phyloP scores from a whole-genome alignment of 2,329 filamentous ascomycete genomes.

The Hymenoscyphus salicellus region DNA sequence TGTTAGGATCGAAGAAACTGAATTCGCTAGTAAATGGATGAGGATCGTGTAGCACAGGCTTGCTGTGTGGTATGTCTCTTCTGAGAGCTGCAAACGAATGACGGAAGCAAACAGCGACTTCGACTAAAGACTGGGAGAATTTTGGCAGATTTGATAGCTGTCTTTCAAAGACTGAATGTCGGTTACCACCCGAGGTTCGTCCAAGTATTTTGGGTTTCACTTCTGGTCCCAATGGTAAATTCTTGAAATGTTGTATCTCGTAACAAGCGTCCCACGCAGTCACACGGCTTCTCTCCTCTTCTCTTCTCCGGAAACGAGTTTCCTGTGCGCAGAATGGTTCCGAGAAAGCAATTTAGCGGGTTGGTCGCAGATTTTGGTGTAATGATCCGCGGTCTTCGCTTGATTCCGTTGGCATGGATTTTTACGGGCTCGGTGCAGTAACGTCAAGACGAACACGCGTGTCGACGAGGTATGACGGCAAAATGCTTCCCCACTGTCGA shows the following conservation, averaged over 20 bases:
- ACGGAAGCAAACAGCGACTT: constrained; percentile 28
- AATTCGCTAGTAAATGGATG: constrained; percentile 12
- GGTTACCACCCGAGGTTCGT: constrained; percentile 17
- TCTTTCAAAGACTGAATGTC: constrained; percentile 22
- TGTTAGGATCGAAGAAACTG: constrained; percentile 8
- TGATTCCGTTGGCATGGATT: constrained; percentile 30
- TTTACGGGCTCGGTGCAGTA: constrained; percentile 25
- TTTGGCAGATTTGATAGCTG: constrained; percentile 13
- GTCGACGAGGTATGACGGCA: constrained; percentile 14
- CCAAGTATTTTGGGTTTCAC: constrained; percentile 20
- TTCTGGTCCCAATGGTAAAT: constrained; percentile 18
- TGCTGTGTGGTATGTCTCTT: constrained; percentile 5
- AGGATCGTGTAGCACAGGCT: constrained; percentile 18
- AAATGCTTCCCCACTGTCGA: constrained; percentile 14
- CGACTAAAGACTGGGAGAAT: constrained; percentile 14
- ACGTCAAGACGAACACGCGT: constrained; percentile 19
- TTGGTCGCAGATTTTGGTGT: constrained; percentile 21
- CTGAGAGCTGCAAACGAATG: constrained; percentile 24
- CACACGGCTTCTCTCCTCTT: constrained; percentile 14
- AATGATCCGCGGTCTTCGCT: constrained; percentile 24
- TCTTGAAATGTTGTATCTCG: constrained; percentile 20
- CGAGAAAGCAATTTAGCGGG: constrained; percentile 14
- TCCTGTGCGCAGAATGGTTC: constrained; percentile 15
- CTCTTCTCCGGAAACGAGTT: constrained; percentile 20
- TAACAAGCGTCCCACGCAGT: constrained; percentile 15